phyloP scores from a whole-genome alignment of 192 early-diverging fungal species.

The Geosiphon pyriformis region DNA sequence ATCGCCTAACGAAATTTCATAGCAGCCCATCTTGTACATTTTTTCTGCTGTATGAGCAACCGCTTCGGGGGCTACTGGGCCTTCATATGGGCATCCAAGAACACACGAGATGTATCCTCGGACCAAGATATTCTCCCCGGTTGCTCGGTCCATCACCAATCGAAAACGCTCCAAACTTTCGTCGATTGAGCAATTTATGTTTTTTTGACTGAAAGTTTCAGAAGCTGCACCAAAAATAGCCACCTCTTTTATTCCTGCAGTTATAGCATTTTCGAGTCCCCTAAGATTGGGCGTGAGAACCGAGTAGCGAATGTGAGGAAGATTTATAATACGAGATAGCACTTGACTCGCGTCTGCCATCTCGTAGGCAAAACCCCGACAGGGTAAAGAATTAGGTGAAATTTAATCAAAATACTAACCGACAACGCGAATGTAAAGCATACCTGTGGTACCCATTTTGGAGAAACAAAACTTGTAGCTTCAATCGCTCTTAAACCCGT shows the following conservation, averaged over 20 bases:
- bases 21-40: conserved; percentile 87
- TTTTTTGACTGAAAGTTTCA: conserved; percentile 82
- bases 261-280: conserved; percentile 76
- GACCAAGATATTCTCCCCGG: conserved; percentile 58
- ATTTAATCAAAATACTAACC: no score
- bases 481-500: conserved; percentile 83
- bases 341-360: conserved; percentile 85
- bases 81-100: conserved; percentile 92
- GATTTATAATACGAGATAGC: conserved; percentile 57
- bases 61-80: conserved; percentile 58
- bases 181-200: conserved; percentile 87
- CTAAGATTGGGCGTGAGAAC: conserved; percentile 87
- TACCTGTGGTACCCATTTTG: conserved; percentile 93
- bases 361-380: conserved; percentile 37
- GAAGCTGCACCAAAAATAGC: conserved; percentile 88
- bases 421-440: no score
- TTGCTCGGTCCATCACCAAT: conserved; percentile 58
- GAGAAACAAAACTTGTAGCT: conserved; percentile 90
- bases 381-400: no score
- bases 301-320: conserved; percentile 71
- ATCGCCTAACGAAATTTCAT: conserved; percentile 93
- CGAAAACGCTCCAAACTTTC: conserved; percentile 75
- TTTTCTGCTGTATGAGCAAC: conserved; percentile 69
- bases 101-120: conserved; percentile 87
- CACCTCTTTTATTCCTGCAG: conserved; percentile 76